A percentile compares a stretch with the other conserved stretches of the same genome.
These are phyloP conservation scores for Phytophthora vignae DNA, from an alignment of 352 stramenopile species.

Conservation along the genomic window DNA sequence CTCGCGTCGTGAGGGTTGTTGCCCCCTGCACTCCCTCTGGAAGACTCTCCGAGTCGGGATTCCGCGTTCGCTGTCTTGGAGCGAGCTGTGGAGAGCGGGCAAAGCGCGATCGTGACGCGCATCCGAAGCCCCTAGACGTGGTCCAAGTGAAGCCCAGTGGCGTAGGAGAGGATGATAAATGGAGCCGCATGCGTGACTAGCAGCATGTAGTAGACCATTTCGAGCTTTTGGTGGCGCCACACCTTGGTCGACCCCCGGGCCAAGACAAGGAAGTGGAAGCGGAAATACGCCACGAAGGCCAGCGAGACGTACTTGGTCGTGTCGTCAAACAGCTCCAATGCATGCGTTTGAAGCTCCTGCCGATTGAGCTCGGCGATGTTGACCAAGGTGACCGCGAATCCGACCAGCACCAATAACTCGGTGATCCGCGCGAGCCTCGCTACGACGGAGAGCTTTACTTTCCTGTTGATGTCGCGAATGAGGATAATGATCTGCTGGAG, in stretches of 20 bases:
- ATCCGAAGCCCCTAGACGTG: slow-evolving; percentile 20
- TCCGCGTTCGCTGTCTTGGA: slow-evolving; percentile 2
- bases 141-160: slow-evolving; percentile 12
- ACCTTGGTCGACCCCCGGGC: not conserved
- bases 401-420: not conserved
- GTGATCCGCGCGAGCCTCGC: no score
- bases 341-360: slow-evolving; percentile 23
- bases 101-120: slow-evolving; percentile 13
- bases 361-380: slow-evolving; percentile 5
- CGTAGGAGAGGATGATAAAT: slow-evolving; percentile 1
- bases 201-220: slow-evolving; percentile 27
- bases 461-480: slow-evolving; percentile 19
- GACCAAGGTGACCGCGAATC: not conserved
- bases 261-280: slow-evolving; percentile 2
- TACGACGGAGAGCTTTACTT: slow-evolving; percentile 26
- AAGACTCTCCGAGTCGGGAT: not conserved
- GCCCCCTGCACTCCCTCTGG: not conserved
- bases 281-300: slow-evolving; percentile 20
- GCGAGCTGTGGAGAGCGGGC: slow-evolving; percentile 13
- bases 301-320: slow-evolving; percentile 17
- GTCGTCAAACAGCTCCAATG: slow-evolving; percentile 28
- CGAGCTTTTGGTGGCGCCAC: slow-evolving; percentile 12
- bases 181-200: slow-evolving; percentile 16
- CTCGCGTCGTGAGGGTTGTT: not conserved
- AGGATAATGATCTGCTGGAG: slow-evolving; percentile 39